A percentile compares a stretch with the other conserved stretches of the same genome.
Conservation (phyloP, 2,329 filamentous ascomycete species). For the Lecanicillium sp. region DNA sequence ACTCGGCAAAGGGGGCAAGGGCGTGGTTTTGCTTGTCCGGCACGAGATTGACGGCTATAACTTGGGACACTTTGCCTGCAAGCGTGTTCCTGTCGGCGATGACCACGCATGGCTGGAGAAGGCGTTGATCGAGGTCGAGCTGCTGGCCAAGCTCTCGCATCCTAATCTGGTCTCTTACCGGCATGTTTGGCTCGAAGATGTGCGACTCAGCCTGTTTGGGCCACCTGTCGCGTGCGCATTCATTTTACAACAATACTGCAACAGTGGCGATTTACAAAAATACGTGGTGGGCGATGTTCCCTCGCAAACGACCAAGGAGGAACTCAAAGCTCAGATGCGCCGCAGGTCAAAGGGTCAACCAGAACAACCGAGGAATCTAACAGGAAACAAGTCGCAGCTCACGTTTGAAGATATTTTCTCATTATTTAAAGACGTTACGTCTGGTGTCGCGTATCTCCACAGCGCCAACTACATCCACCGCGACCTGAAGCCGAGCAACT, state of each 20-base stretch:
- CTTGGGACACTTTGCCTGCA: conserved; percentile 90
- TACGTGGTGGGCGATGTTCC: conserved; percentile 70
- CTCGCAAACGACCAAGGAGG: conserved; percentile 65
- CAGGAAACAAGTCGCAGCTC: conserved; percentile 36
- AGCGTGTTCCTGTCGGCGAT: conserved; percentile 90
- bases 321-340: conserved; percentile 81
- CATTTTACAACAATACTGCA: conserved; percentile 97
- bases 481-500: conserved; percentile 94
- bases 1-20: conserved; percentile 85
- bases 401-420: conserved; percentile 92
- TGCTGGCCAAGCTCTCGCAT: conserved; percentile 86
- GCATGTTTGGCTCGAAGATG: conserved; percentile 94
- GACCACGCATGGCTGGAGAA: conserved; percentile 95
- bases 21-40: conserved; percentile 87
- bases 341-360: conserved; percentile 72
- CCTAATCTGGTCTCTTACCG: conserved; percentile 94
- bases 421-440: conserved; percentile 92
- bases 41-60: conserved; percentile 87
- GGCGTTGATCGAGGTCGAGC: conserved; percentile 83
- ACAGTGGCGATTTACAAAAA: conserved; percentile 81
- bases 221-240: conserved; percentile 92
- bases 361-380: conserved; percentile 53
- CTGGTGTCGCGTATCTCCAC: conserved; percentile 84
- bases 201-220: conserved; percentile 75
- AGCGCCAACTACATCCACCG: conserved; percentile 90